Percentiles rank a stretch among this genome's conserved stretches.
These are phyloP conservation scores for Diaporthe australafricana DNA, from an alignment of 2,329 filamentous ascomycete species.

Conservation along the genomic window DNA sequence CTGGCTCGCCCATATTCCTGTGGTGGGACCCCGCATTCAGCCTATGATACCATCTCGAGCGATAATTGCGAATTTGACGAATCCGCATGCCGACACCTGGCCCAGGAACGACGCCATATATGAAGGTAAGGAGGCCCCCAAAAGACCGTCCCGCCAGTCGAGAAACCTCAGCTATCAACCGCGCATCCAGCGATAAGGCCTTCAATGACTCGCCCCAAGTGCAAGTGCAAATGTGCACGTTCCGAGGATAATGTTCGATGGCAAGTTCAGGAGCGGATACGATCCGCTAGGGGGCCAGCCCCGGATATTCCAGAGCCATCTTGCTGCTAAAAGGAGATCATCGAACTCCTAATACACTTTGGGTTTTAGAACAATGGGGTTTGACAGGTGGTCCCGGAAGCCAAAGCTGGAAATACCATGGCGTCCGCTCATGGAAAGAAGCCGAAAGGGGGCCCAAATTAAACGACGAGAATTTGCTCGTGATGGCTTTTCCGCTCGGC, in stretches of 20 bases:
- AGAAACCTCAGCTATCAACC: conserved; percentile 1
- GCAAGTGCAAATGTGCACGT: not conserved
- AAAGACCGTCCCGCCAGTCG: not conserved
- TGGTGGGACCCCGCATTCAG: conserved; percentile 36
- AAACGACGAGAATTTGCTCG: not conserved
- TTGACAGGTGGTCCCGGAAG: conserved; percentile 12
- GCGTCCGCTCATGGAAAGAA: not conserved
- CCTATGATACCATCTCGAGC: conserved; percentile 38
- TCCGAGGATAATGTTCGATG: not conserved
- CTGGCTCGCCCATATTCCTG: conserved; percentile 15
- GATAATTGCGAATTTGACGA: conserved; percentile 37
- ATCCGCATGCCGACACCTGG: conserved; percentile 27
- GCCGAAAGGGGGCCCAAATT: not conserved
- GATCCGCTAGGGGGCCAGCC: not conserved
- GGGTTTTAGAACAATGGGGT: not conserved
- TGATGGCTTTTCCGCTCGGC: not conserved
- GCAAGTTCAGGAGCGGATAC: not conserved
- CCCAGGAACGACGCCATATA: conserved; percentile 31
- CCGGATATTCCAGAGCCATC: not conserved
- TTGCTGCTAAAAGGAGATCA: not conserved
- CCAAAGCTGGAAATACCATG: not conserved
- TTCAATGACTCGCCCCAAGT: conserved; percentile 22
- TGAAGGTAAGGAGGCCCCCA: conserved; percentile 21
- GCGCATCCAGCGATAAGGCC: not conserved
- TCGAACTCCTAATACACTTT: not conserved